Conservation (phyloP, 352 stramenopile genomes). For the Phytophthora europaea region DNA sequence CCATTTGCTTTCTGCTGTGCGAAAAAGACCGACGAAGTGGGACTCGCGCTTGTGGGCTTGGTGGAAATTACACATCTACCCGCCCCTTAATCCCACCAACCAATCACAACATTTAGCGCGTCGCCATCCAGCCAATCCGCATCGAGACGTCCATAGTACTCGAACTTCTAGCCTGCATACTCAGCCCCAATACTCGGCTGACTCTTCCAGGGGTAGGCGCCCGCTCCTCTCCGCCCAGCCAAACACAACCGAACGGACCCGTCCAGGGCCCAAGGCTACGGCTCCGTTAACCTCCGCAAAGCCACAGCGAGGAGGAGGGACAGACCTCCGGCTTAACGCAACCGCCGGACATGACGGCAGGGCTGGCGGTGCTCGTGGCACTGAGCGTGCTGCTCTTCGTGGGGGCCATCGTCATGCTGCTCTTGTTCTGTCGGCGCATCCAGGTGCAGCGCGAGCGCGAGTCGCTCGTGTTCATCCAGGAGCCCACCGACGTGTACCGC, state of each 20-base stretch:
- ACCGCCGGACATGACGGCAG: slow-evolving; percentile 36
- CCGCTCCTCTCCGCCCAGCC: slow-evolving; percentile 23
- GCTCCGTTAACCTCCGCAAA: not conserved
- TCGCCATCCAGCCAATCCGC: slow-evolving; percentile 13
- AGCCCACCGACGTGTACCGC: slow-evolving; percentile 74
- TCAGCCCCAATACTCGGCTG: slow-evolving; percentile 19
- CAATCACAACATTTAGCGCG: not conserved
- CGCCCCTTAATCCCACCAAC: not conserved
- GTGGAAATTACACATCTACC: slow-evolving; percentile 15
- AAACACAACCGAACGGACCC: slow-evolving; percentile 30
- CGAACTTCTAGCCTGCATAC: slow-evolving; percentile 22
- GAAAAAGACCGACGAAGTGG: slow-evolving; percentile 27
- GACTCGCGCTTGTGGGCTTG: slow-evolving; percentile 11
- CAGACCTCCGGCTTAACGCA: not conserved
- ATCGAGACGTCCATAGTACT: slow-evolving; percentile 3
- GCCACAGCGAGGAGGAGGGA: not conserved
- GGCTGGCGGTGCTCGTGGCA: slow-evolving; percentile 50
- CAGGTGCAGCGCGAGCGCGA: slow-evolving; percentile 48
- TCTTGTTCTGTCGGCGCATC: slow-evolving; percentile 55
- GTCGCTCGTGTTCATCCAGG: slow-evolving; percentile 62
- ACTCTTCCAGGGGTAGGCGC: slow-evolving; percentile 34
- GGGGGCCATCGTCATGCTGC: slow-evolving; percentile 50
- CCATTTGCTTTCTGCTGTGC: slow-evolving; percentile 33
- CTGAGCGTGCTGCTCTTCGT: slow-evolving; percentile 58
- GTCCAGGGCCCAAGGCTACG: not conserved